Base-by-base conservation (phyloP, 176 grass and related monocot genomes). In the Avena sativa region DNA sequence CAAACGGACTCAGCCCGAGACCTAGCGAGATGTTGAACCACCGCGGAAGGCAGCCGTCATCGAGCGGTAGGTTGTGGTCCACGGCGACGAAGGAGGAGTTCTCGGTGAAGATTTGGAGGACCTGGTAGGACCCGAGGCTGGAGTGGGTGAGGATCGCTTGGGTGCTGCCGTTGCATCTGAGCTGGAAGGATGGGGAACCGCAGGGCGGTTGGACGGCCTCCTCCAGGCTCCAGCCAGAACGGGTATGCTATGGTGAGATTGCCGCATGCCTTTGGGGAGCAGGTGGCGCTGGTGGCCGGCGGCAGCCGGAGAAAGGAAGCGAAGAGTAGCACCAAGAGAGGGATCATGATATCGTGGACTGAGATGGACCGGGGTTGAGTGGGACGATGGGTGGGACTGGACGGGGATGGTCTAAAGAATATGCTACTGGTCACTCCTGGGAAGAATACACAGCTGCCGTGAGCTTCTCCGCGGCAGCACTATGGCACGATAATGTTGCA, bases 161-260 rank as follows among this genome's bases (percentile, higher is more conserved):
- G 71, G 6, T 36, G 60, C 4, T 36, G 36, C 9, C 9, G 70
- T 51, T 51, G 70, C 83, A 89, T 1, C 38, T 60, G 70, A 86
- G 49, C 83, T 50, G 58, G 70, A 81, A 86, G 0, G 77, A 4
- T 34, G 50, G 59, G 5, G 78, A 6, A 0, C 87, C 82, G 82
- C 87, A 89, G 10, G 53, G 20, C n/a, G 66, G 20, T 10, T 0
- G 2, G 4, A 32, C 30, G 44, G 56, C 57, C 57, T 89, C 67
- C 4, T 84, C 56, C 47, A 85, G 46, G n/a, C n/a, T n/a, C n/a
- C n/a, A n/a, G n/a, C 88, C 88, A 63, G 60, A 63, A 63, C 11
- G 23, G 61, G 21, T 63, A 63, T 3, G 61, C 21, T 12, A 63
- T 0, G 1, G 3, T 13, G 23, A 63, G 21, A 23, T 13, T 5